Evolutionary conservation across 306 rosid genomes (phyloP).

Genomic region (Ziziphus jujuba): DNA sequence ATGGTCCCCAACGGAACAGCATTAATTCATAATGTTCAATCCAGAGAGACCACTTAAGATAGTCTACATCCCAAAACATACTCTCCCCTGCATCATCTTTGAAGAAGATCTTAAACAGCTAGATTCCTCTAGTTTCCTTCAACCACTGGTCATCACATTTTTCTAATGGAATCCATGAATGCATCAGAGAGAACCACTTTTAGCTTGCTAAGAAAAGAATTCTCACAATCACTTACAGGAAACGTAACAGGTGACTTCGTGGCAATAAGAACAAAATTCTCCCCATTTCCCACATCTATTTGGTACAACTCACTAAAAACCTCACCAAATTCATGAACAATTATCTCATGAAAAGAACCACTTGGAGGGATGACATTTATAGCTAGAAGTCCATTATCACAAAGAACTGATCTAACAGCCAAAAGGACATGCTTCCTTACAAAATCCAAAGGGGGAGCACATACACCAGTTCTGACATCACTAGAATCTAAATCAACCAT

Average conservation of each 20-base stretch:
- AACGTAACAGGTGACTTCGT: constrained; percentile 30
- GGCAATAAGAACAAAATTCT: constrained; percentile 71
- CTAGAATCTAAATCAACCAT: constrained; percentile 84
- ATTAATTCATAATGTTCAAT: constrained; percentile 1
- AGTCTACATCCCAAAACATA: neutral
- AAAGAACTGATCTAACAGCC: constrained; percentile 57
- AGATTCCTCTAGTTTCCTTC: neutral
- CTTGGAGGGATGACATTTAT: constrained; percentile 67
- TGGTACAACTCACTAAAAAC: constrained; percentile 59
- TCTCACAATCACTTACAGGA: constrained; percentile 27
- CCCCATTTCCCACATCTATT: constrained; percentile 74
- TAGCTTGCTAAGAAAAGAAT: constrained; percentile 45
- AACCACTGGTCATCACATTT: constrained; percentile 28
- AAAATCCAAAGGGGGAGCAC: constrained; percentile 76
- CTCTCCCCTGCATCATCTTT: neutral
- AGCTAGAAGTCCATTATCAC: constrained; percentile 58
- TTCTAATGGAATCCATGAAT: constrained; percentile 45
- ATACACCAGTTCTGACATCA: constrained; percentile 37
- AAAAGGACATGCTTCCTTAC: constrained; percentile 49
- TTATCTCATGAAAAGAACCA: constrained; percentile 41
- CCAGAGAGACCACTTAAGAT: neutral
- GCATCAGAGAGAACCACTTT: constrained; percentile 56
- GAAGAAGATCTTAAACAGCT: neutral
- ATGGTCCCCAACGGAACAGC: neutral
- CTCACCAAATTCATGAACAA: constrained; percentile 39